Evolutionary conservation across 1,284 basidiomycete species (phyloP).

Genomic region (Puccinia polysora): DNA sequence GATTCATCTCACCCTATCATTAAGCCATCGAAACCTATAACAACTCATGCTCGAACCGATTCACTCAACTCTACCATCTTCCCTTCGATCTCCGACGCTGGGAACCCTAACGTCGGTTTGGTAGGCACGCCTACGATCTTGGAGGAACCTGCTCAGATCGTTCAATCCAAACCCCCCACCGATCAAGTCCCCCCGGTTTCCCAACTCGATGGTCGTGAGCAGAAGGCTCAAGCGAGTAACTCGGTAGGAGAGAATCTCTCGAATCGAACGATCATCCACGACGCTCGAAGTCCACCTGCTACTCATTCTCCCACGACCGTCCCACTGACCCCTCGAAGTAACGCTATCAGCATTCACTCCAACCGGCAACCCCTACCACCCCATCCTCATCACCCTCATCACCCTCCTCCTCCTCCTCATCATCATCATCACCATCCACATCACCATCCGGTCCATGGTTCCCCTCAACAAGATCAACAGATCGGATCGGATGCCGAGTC

Average conservation of each 20-base stretch:
- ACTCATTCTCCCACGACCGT: not conserved
- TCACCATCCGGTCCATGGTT: constrained; percentile 56
- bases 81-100: not conserved
- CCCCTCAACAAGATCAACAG: constrained; percentile 48
- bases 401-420: constrained; percentile 62
- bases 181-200: too few species aligned
- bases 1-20: not conserved
- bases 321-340: too few species aligned
- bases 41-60: not conserved
- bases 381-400: constrained; percentile 58
- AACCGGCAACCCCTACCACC: constrained; percentile 48
- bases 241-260: not conserved
- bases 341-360: too few species aligned
- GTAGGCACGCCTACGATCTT: constrained; percentile 10
- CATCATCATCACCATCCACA: constrained; percentile 47
- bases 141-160: constrained; percentile 13
- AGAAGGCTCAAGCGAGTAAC: too few species aligned
- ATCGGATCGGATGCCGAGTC: constrained; percentile 58
- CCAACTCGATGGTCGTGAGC: too few species aligned
- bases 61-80: not conserved
- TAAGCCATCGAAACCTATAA: not conserved
- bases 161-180: not conserved
- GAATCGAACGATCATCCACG: not conserved
- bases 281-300: not conserved
- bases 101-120: too few species aligned